Evolutionary conservation across 495 filamentous ascomycete species (phyloP).

Genomic region (Xylaria nigripes): DNA sequence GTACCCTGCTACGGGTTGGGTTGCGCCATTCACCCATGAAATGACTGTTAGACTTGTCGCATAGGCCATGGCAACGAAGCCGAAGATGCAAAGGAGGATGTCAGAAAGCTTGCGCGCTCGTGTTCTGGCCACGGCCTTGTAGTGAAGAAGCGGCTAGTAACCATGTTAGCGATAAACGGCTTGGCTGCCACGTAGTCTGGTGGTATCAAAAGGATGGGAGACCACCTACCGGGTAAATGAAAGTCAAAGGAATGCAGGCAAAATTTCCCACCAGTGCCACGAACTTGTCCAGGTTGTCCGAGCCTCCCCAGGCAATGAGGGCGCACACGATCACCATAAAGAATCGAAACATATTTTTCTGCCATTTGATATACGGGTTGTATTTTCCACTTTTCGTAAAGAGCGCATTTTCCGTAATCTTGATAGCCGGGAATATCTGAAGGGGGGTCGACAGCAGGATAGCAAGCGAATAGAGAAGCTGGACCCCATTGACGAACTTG

Average conservation of each 20-base stretch:
- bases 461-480: constrained; percentile 90
- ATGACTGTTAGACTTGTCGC: constrained; percentile 76
- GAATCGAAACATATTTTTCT: constrained; percentile 95
- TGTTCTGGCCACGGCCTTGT: constrained; percentile 64
- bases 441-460: constrained; percentile 90
- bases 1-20: constrained; percentile 37
- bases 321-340: constrained; percentile 80
- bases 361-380: constrained; percentile 94
- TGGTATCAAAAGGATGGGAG: not conserved
- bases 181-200: not conserved
- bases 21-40: constrained; percentile 58
- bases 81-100: constrained; percentile 67
- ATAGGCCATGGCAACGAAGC: constrained; percentile 77
- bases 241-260: constrained; percentile 93
- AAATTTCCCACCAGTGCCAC: constrained; percentile 93
- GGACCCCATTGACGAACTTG: constrained; percentile 90
- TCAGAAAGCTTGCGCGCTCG: constrained; percentile 58
- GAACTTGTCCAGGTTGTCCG: constrained; percentile 92
- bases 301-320: constrained; percentile 81
- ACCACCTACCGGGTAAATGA: constrained; percentile 84
- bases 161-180: not conserved
- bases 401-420: constrained; percentile 57
- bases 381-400: constrained; percentile 83
- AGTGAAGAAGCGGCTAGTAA: constrained; percentile 75
- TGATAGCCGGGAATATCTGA: constrained; percentile 94